Conservation (phyloP, 805 yeast species). For the Teunomyces panamensis region DNA sequence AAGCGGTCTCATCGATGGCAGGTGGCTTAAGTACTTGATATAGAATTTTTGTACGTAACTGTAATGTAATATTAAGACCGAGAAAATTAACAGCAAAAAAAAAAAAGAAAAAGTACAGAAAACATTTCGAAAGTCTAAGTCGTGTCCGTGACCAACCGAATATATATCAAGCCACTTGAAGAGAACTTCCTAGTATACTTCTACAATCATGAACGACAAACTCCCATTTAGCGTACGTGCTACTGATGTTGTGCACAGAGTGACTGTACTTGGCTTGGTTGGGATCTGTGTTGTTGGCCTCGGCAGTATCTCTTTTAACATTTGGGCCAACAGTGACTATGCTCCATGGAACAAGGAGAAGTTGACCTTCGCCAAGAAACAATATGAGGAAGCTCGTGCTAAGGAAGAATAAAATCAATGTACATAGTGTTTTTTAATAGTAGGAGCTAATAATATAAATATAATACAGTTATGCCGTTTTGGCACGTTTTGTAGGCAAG, state of each 20-base stretch:
- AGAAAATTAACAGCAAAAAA: background rate
- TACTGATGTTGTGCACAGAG: constrained; percentile 43
- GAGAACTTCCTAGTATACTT: background rate
- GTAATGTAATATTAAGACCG: background rate
- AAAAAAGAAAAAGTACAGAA: background rate
- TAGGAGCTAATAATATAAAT: background rate
- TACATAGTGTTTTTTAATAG: constrained; percentile 1
- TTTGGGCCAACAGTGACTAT: constrained; percentile 43
- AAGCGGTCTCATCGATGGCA: constrained; percentile 27
- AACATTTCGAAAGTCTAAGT: background rate
- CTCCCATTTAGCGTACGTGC: constrained; percentile 43
- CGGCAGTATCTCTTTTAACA: constrained; percentile 38
- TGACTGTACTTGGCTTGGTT: constrained; percentile 38
- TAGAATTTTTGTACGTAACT: constrained; percentile 11
- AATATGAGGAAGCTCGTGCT: constrained; percentile 28
- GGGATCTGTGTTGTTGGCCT: constrained; percentile 41
- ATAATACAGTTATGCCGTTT: constrained; percentile 1
- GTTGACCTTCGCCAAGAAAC: constrained; percentile 33
- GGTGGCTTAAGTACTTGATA: constrained; percentile 39
- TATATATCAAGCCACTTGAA: constrained; percentile 3
- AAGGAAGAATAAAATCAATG: constrained; percentile 4
- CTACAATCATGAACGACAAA: constrained; percentile 14
- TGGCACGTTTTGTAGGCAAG: background rate
- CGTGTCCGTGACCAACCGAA: background rate
- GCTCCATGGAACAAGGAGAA: constrained; percentile 40